phyloP scores from a whole-genome alignment of 1,284 basidiomycete species.

The Trametes polyzona region DNA sequence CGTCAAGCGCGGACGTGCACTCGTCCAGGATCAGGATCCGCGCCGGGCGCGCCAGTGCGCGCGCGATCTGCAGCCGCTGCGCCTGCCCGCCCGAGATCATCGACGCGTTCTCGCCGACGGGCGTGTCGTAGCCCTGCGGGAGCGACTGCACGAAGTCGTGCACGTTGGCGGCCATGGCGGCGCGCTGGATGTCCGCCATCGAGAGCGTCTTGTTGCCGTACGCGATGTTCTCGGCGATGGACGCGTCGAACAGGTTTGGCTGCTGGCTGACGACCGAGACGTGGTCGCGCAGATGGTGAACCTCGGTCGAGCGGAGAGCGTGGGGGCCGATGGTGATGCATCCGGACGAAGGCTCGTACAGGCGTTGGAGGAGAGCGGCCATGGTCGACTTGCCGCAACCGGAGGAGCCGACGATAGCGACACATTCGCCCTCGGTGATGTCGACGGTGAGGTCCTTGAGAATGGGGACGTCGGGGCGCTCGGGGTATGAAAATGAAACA shows the following conservation, averaged over 20 bases:
- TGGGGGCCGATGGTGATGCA: constrained; percentile 60
- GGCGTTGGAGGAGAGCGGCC: constrained; percentile 78
- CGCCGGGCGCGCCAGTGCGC: constrained; percentile 77
- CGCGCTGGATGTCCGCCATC: constrained; percentile 62
- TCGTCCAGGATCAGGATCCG: constrained; percentile 92
- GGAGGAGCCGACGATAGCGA: constrained; percentile 88
- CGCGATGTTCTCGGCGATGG: constrained; percentile 84
- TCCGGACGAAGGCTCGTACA: constrained; percentile 82
- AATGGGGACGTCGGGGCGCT: constrained; percentile 73
- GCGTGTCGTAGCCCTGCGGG: constrained; percentile 85
- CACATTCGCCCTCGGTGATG: constrained; percentile 75
- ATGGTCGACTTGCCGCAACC: constrained; percentile 92
- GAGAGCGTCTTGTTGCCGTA: constrained; percentile 69
- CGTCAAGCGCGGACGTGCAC: constrained; percentile 90
- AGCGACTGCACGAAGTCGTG: constrained; percentile 87
- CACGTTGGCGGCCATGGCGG: constrained; percentile 78
- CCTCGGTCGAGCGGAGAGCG: constrained; percentile 61
- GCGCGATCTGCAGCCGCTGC: constrained; percentile 90
- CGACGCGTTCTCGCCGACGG: constrained; percentile 86
- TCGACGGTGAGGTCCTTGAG: constrained; percentile 69
- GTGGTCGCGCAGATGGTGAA: constrained; percentile 77
- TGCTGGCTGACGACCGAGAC: constrained; percentile 87
- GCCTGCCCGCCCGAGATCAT: constrained; percentile 95
- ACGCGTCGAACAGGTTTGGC: constrained; percentile 86
- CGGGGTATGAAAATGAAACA: constrained; percentile 84